A percentile compares a stretch with the other conserved stretches of the same genome.
Evolutionary conservation across 1,284 basidiomycete genomes (phyloP).

Genomic region (Cutaneotrichosporon sp.): DNA sequence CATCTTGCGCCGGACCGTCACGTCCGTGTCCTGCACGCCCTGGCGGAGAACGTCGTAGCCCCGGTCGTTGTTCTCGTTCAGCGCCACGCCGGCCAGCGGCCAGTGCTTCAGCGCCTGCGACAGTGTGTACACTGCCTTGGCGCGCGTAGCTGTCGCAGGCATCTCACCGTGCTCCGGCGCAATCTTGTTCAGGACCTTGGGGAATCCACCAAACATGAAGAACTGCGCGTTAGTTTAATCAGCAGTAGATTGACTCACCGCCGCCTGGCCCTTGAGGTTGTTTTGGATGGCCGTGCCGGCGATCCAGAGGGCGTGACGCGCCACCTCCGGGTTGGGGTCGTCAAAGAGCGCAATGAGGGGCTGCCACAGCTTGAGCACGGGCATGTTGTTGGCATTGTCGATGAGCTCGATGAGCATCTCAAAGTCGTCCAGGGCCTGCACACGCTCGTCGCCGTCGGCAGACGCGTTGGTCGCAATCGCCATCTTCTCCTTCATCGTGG

Average conservation of each 20-base stretch:
- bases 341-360: constrained; percentile 66
- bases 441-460: constrained; percentile 60
- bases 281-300: constrained; percentile 92
- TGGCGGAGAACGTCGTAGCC: constrained; percentile 29
- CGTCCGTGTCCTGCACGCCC: constrained; percentile 61
- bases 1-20: constrained; percentile 72
- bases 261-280: constrained; percentile 81
- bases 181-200: constrained; percentile 61
- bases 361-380: constrained; percentile 78
- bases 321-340: constrained; percentile 59
- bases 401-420: constrained; percentile 95
- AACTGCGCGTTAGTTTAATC: constrained; percentile 54
- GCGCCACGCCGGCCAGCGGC: constrained; percentile 24
- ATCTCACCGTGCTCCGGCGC: constrained; percentile 38
- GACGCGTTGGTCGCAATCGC: constrained; percentile 62
- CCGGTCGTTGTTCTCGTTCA: constrained; percentile 15
- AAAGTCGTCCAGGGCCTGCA: constrained; percentile 82
- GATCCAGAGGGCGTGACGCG: constrained; percentile 78
- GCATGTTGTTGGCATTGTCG: constrained; percentile 92
- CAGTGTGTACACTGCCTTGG: constrained; percentile 82
- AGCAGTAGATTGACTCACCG: constrained; percentile 54
- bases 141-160: constrained; percentile 48
- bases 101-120: constrained; percentile 76
- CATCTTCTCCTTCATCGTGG: constrained; percentile 81
- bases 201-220: constrained; percentile 63